Evolutionary conservation across 352 stramenopile genomes (phyloP), one percentile per base, ranked within the genome.

Genomic region (Phytophthora multivora): DNA sequence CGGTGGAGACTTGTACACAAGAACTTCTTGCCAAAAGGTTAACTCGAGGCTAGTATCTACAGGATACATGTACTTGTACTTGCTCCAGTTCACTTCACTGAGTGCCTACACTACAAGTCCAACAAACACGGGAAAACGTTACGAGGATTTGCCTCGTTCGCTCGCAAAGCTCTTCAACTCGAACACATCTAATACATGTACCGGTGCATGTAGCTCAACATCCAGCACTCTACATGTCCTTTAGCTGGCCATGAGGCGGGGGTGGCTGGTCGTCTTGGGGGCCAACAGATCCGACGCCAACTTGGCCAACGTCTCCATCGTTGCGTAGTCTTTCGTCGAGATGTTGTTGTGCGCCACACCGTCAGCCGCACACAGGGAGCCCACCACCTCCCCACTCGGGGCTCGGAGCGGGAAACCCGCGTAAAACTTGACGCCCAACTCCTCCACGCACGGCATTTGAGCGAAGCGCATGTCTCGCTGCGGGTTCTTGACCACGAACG

Each of bases 261-360:
- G 49, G 33, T 63, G 46, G n/a, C 39, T 61, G 16, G 25, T 57
- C 15, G n/a, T 39, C 38, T 62, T 69, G 28, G 53, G 59, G 3
- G 43, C 54, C 51, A 72, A 21, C 7, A 89, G 60, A 2, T 88
- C 73, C 0, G 73, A 71, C 2, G 77, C 77, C 21, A 89, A 65
- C 45, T 86, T 78, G 30, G 65, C 63, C 15, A 89, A 71, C 56
- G 67, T 73, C 51, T 88, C 62, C 80, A 88, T 88, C 6, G 77
- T 88, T n/a, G 77, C 78, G 50, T 88, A 89, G 50, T 89, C 75
- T 56, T 85, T 85, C 33, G 77, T 81, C 1, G 75, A 75, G 55
- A 89, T 83, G 58, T 79, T 76, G 47, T 77, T 67, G 54, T 86
- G 77, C 5, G 77, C 63, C 11, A 61, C 47, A 2, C 59, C 53